These are phyloP conservation scores for Lindgomyces ingoldianus DNA, from an alignment of 495 filamentous ascomycete genomes.

Conservation along the genomic window DNA sequence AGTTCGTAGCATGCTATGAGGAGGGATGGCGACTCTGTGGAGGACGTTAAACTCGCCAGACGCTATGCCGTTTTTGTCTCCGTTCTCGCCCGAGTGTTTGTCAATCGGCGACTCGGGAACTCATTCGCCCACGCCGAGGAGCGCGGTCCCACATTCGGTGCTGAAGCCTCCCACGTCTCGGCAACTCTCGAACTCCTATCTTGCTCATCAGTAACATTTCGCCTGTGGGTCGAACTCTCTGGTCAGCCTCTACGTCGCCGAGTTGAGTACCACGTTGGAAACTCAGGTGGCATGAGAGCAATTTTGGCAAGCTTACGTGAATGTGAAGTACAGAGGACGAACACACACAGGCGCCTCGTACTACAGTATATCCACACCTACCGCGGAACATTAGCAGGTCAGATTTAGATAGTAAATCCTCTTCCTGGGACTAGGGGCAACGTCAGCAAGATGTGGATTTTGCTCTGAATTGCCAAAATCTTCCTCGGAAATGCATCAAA, in stretches of 20 bases:
- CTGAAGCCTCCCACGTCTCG: neutral
- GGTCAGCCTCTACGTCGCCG: neutral
- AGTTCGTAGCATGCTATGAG: too few relatives aligned
- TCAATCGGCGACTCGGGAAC: neutral
- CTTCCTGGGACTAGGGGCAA: too few relatives aligned
- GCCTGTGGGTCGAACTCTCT: neutral
- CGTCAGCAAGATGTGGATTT: too few relatives aligned
- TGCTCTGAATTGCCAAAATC: too few relatives aligned
- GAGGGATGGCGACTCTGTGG: neutral
- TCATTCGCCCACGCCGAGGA: neutral
- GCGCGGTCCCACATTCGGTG: neutral
- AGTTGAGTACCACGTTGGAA: neutral
- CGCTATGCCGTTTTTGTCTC: neutral
- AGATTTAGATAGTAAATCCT: too few relatives aligned
- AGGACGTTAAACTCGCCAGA: slow-evolving; percentile 2
- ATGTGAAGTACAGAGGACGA: neutral
- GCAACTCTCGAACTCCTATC: neutral
- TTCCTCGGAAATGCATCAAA: too few relatives aligned
- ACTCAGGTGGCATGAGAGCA: slow-evolving; percentile 1
- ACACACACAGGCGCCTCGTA: too few relatives aligned
- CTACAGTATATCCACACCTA: too few relatives aligned
- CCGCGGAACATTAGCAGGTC: too few relatives aligned
- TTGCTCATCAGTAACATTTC: neutral
- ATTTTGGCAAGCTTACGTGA: neutral
- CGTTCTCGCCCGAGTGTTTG: neutral